Evolutionary conservation across 495 filamentous ascomycete species (phyloP), one percentile per base, ranked within the genome.

Genomic region (Hapsidospora chrysogenum): DNA sequence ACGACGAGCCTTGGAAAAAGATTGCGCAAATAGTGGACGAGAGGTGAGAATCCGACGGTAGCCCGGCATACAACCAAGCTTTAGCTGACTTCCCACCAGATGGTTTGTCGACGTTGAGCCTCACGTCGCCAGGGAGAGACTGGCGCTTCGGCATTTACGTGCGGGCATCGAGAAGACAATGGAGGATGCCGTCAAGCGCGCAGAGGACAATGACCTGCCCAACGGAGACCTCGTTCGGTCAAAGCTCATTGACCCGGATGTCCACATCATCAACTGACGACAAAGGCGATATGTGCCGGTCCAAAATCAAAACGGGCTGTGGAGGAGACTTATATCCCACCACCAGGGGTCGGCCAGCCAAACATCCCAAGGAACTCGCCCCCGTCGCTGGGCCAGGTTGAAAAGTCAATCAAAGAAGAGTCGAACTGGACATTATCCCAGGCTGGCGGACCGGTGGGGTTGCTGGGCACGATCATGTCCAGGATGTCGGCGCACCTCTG

Each of bases 91-190:
- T 15, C 3, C 9, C 17, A 10, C 3, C n/a, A 32, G 28, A 7
- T 41, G 38, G 39, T 33, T 45, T 14, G 42, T 41, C n/a, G 13
- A 39, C 22, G 42, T 37, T 3, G 33, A 36, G 5, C 38, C 35
- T 4, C n/a, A 14, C 3, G n/a, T 41, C 1, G 42, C 42, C 17
- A 22, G 35, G 6, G 20, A 21, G 21, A 23, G 42, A 18, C 31
- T 41, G 3, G 33, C 22, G 6, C 21, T 9, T 16, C 33, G 39
- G 11, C 39, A 41, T 25, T 25, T 41, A 1, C 17, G 15, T 7
- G 38, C 42, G 2, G 42, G 42, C 1, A 47, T 42, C 20, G 42
- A 40, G 28, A 16, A 29, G 7, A 45, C 38, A 2, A 20, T 35
- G 29, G 35, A 38, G 22, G 39, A 21, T 15, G 42, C 39, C 17